Evolutionary conservation across 176 grass and related monocot species (phyloP).

Genomic region (Triticum urartu): DNA sequence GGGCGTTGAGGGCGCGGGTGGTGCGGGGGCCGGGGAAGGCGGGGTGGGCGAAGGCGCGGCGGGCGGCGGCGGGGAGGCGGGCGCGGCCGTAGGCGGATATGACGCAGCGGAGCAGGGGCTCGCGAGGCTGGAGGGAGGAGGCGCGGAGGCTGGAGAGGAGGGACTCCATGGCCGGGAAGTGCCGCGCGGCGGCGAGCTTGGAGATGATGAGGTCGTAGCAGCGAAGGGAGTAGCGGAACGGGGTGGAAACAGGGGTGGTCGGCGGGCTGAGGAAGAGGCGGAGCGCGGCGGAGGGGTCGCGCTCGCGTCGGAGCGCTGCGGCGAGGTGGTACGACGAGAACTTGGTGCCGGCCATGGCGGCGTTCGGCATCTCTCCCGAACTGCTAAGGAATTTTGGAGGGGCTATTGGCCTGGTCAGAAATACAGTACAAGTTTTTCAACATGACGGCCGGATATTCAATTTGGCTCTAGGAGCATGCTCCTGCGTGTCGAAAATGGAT

Average conservation of each 20-base stretch:
- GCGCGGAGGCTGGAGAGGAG: slow-evolving; percentile 35
- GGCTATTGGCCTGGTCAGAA: too few relatives aligned
- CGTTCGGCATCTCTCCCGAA: not conserved
- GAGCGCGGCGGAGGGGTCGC: not conserved
- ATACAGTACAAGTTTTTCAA: too few relatives aligned
- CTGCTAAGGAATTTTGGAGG: too few relatives aligned
- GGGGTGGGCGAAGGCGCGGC: slow-evolving; percentile 35
- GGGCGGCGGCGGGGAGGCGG: slow-evolving; percentile 31
- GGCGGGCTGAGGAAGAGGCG: not conserved
- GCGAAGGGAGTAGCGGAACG: slow-evolving; percentile 34
- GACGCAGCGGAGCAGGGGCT: slow-evolving; percentile 30
- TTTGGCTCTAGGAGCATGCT: too few relatives aligned
- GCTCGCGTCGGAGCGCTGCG: not conserved
- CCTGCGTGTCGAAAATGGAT: too few relatives aligned
- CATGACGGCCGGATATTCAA: too few relatives aligned
- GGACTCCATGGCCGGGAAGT: slow-evolving; percentile 53
- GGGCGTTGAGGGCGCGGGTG: not conserved
- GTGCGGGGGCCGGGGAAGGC: slow-evolving; percentile 37
- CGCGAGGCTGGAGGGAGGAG: not conserved
- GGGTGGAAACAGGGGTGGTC: not conserved
- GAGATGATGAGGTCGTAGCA: slow-evolving; percentile 62
- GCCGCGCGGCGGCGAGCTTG: slow-evolving; percentile 59
- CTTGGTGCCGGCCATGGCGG: not conserved
- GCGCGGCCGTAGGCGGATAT: slow-evolving; percentile 46
- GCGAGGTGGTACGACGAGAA: slow-evolving; percentile 18